These are phyloP conservation scores for Fusarium tanahbumbuense DNA, from an alignment of 2,329 filamentous ascomycete species.

Conservation along the genomic window DNA sequence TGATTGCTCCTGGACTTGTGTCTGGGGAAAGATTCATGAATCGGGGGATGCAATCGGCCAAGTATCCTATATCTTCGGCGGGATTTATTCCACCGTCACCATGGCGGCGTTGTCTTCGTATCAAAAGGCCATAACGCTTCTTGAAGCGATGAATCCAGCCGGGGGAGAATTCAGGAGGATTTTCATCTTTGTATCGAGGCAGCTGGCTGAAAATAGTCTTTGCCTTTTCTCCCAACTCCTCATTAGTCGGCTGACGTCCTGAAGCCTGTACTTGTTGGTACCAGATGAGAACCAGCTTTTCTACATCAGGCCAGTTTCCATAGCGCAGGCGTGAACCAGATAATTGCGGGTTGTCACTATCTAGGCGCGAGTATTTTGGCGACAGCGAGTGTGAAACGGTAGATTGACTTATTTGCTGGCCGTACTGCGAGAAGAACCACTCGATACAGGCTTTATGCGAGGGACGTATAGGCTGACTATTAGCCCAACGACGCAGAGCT, in stretches of 20 bases:
- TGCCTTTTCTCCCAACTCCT: constrained; percentile 71
- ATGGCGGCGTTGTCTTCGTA: constrained; percentile 66
- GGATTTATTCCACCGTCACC: constrained; percentile 60
- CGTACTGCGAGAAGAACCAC: constrained; percentile 69
- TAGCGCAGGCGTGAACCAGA: constrained; percentile 72
- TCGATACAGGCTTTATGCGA: constrained; percentile 72
- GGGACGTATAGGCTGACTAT: constrained; percentile 65
- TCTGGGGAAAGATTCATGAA: constrained; percentile 69
- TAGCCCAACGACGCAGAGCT: constrained; percentile 69
- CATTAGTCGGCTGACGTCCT: constrained; percentile 70
- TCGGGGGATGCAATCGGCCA: constrained; percentile 69
- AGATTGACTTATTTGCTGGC: constrained; percentile 71
- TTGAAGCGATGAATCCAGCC: constrained; percentile 75
- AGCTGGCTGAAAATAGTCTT: constrained; percentile 69
- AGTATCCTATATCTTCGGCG: constrained; percentile 68
- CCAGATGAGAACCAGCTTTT: constrained; percentile 68
- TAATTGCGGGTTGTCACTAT: constrained; percentile 68
- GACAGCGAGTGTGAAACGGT: constrained; percentile 72
- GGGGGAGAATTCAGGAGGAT: constrained; percentile 70
- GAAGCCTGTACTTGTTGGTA: constrained; percentile 63
- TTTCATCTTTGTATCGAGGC: constrained; percentile 70
- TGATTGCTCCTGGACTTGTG: constrained; percentile 69
- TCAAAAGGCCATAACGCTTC: constrained; percentile 69
- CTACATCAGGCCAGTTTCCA: constrained; percentile 73
- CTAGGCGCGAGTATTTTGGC: constrained; percentile 70